Conservation (phyloP, 345 rosid genomes). For the Cardamine occulta region DNA sequence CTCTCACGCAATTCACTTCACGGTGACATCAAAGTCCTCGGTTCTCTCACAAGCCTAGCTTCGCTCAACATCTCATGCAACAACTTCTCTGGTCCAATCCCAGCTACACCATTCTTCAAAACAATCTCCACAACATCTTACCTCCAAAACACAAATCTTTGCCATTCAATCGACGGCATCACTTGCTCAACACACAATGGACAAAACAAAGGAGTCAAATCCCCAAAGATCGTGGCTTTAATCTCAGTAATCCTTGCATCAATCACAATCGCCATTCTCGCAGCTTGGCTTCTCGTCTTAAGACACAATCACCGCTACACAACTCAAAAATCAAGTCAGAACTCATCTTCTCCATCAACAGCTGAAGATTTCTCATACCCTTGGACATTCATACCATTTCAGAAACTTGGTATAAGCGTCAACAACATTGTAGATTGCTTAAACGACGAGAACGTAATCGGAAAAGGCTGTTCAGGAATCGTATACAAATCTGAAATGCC, state of each 20-base stretch:
- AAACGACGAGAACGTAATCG: constrained; percentile 82
- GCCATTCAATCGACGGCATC: constrained; percentile 65
- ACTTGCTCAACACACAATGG: constrained; percentile 68
- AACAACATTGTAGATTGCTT: constrained; percentile 78
- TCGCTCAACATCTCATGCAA: constrained; percentile 85
- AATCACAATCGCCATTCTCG: constrained; percentile 59
- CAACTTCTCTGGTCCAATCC: constrained; percentile 92
- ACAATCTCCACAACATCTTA: constrained; percentile 66
- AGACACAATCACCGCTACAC: constrained; percentile 60
- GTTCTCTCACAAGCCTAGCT: constrained; percentile 87
- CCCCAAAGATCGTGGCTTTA: constrained; percentile 74
- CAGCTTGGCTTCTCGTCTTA: constrained; percentile 64
- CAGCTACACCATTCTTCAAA: constrained; percentile 82
- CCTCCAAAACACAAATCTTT: constrained; percentile 66
- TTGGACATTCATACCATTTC: constrained; percentile 96
- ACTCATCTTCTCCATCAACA: constrained; percentile 48
- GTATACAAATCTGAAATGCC: constrained; percentile 92
- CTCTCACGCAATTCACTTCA: constrained; percentile 68
- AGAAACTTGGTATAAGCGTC: constrained; percentile 69
- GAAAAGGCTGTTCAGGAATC: constrained; percentile 93
- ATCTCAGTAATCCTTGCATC: constrained; percentile 63
- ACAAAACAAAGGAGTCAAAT: constrained; percentile 54
- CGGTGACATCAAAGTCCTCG: constrained; percentile 73
- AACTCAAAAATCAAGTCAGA: constrained; percentile 55
- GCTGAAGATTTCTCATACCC: constrained; percentile 92